Evolutionary conservation across 2,329 filamentous ascomycete species (phyloP).

Genomic region (Colletotrichum neosansevieriae): DNA sequence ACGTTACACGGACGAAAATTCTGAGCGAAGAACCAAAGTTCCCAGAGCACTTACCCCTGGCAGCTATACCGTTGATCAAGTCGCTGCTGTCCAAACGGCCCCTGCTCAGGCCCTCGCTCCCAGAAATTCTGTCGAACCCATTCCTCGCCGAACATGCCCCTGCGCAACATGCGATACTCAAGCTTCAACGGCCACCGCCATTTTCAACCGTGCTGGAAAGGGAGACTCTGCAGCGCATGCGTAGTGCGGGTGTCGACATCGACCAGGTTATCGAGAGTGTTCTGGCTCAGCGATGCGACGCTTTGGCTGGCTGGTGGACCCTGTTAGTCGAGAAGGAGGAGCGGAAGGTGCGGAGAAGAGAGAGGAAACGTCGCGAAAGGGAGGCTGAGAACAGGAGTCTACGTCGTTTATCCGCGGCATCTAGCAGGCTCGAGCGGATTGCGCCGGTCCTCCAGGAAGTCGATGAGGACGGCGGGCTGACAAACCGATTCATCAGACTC

Average conservation of each 20-base stretch:
- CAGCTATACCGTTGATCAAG: constrained; percentile 82
- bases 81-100: constrained; percentile 91
- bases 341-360: constrained; percentile 82
- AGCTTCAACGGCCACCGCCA: constrained; percentile 81
- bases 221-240: constrained; percentile 92
- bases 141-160: constrained; percentile 90
- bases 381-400: constrained; percentile 85
- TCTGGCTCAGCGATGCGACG: constrained; percentile 87
- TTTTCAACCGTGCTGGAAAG: constrained; percentile 91
- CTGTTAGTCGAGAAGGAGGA: constrained; percentile 94
- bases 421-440: constrained; percentile 85
- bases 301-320: constrained; percentile 95
- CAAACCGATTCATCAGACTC: constrained; percentile 56
- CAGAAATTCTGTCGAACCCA: constrained; percentile 88
- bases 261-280: constrained; percentile 96
- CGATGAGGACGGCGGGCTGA: constrained; percentile 76
- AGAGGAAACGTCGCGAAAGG: constrained; percentile 86
- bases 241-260: constrained; percentile 91
- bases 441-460: constrained; percentile 83
- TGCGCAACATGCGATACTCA: constrained; percentile 89
- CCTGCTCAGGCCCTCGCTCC: constrained; percentile 81
- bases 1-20: constrained; percentile 85
- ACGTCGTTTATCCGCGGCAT: constrained; percentile 87
- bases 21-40: constrained; percentile 87
- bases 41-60: constrained; percentile 81